Evolutionary conservation across 2,329 filamentous ascomycete species (phyloP).

Genomic region (Colletotrichum liriopes): DNA sequence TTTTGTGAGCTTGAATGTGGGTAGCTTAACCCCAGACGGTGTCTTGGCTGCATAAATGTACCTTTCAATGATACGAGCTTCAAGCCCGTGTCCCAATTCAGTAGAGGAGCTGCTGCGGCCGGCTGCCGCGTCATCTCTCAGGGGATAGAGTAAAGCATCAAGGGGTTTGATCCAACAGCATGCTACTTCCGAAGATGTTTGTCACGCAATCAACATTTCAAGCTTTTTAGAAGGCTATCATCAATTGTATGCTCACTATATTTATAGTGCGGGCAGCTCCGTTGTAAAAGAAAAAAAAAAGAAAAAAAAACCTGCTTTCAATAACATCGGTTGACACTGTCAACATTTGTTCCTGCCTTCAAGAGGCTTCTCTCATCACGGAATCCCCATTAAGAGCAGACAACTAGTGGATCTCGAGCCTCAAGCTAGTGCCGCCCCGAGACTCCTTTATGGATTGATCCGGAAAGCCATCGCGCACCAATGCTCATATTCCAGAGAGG

Average conservation of each 20-base stretch:
- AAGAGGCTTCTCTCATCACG: not conserved
- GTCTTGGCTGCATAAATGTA: not conserved
- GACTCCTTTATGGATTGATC: not conserved
- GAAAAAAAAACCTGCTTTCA: too few relatives aligned
- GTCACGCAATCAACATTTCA: too few relatives aligned
- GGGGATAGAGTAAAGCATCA: not conserved
- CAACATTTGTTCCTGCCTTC: not conserved
- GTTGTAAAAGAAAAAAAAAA: too few relatives aligned
- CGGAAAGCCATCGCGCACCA: not conserved
- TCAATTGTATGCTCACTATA: not conserved
- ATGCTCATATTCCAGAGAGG: too few relatives aligned
- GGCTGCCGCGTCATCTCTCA: constrained; percentile 1
- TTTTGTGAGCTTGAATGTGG: not conserved
- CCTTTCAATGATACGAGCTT: not conserved
- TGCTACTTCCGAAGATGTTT: not conserved
- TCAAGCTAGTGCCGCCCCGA: too few relatives aligned
- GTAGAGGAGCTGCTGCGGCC: not conserved
- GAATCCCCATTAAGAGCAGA: not conserved
- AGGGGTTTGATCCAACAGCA: not conserved
- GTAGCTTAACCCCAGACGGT: not conserved
- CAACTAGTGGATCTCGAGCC: too few relatives aligned
- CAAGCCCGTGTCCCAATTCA: too few relatives aligned
- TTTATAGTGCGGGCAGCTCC: too few relatives aligned
- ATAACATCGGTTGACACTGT: too few relatives aligned
- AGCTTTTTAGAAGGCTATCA: too few relatives aligned